Percentiles rank a stretch among this genome's conserved stretches.
phyloP scores from a whole-genome alignment of 192 early-diverging fungal genomes.

The Obelidium mucronatum region DNA sequence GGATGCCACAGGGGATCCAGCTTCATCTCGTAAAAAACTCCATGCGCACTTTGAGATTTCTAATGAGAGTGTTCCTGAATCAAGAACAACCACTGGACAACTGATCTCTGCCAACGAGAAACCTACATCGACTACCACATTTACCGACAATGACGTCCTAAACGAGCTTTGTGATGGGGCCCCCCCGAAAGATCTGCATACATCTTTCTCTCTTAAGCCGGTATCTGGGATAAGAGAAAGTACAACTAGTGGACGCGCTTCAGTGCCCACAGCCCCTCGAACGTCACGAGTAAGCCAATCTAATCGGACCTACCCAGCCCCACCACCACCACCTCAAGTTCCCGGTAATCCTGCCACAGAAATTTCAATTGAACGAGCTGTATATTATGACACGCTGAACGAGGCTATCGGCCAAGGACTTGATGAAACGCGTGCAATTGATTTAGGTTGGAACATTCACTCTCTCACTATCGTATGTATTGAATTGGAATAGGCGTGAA shows the following conservation, averaged over 20 bases:
- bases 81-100: not conserved
- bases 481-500: slow-evolving; percentile 1
- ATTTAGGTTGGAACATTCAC: slow-evolving; percentile 11
- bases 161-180: too few relatives aligned
- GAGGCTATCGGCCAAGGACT: slow-evolving; percentile 13
- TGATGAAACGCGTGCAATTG: slow-evolving; percentile 23
- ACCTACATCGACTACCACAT: too few relatives aligned
- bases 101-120: too few relatives aligned
- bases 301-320: too few relatives aligned
- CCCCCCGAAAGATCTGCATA: too few relatives aligned
- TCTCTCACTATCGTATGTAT: not conserved
- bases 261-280: not conserved
- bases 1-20: too few relatives aligned
- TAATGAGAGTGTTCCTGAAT: not conserved
- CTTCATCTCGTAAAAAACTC: not conserved
- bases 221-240: too few relatives aligned
- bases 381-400: slow-evolving; percentile 28
- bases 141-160: too few relatives aligned
- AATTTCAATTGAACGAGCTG: slow-evolving; percentile 8
- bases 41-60: too few relatives aligned
- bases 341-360: slow-evolving; percentile 12
- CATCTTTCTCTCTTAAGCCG: too few relatives aligned
- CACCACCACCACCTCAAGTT: too few relatives aligned
- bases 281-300: too few relatives aligned
- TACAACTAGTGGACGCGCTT: not conserved